phyloP scores from a whole-genome alignment of 441 rosid species.

The Populus hybrid region DNA sequence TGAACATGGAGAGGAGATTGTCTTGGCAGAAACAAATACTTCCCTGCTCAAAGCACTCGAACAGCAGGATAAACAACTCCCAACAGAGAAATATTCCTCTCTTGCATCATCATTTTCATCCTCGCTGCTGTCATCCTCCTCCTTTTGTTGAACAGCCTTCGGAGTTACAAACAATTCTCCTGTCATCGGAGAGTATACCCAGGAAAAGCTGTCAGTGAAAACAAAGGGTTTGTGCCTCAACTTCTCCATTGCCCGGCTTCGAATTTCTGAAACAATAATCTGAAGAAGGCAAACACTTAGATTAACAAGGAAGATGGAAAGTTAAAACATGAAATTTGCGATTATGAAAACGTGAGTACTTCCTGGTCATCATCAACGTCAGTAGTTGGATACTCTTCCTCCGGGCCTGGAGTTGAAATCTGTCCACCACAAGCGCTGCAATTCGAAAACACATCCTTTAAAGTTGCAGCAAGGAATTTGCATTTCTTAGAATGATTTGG shows the following conservation, averaged over 20 bases:
- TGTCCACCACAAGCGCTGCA: slow-evolving; percentile 53
- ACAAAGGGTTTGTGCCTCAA: slow-evolving; percentile 46
- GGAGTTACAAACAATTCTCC: slow-evolving; percentile 35
- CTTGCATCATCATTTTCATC: slow-evolving; percentile 18
- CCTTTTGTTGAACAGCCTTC: slow-evolving; percentile 19
- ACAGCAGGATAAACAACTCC: slow-evolving; percentile 67
- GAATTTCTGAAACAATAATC: slow-evolving; percentile 64
- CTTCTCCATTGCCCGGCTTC: slow-evolving; percentile 66
- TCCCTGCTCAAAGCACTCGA: slow-evolving; percentile 58
- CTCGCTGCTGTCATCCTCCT: neutral
- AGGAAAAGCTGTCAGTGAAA: slow-evolving; percentile 42
- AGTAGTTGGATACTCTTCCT: slow-evolving; percentile 35
- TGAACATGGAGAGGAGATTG: slow-evolving; percentile 56
- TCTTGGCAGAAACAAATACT: slow-evolving; percentile 49
- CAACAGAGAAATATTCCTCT: slow-evolving; percentile 59
- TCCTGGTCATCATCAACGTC: slow-evolving; percentile 59
- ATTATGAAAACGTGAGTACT: slow-evolving; percentile 30
- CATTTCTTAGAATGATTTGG: slow-evolving; percentile 44
- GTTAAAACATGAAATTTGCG: neutral
- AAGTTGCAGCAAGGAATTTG: slow-evolving; percentile 44
- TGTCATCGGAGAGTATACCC: slow-evolving; percentile 43
- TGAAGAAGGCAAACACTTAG: slow-evolving; percentile 23
- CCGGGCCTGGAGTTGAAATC: slow-evolving; percentile 36
- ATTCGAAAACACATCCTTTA: slow-evolving; percentile 62
- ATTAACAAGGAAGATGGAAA: slow-evolving; percentile 3